Percentiles rank a stretch among this genome's conserved stretches.
These are phyloP conservation scores for Phialophora expanda DNA, from an alignment of 2,329 filamentous ascomycete genomes.

Conservation along the genomic window DNA sequence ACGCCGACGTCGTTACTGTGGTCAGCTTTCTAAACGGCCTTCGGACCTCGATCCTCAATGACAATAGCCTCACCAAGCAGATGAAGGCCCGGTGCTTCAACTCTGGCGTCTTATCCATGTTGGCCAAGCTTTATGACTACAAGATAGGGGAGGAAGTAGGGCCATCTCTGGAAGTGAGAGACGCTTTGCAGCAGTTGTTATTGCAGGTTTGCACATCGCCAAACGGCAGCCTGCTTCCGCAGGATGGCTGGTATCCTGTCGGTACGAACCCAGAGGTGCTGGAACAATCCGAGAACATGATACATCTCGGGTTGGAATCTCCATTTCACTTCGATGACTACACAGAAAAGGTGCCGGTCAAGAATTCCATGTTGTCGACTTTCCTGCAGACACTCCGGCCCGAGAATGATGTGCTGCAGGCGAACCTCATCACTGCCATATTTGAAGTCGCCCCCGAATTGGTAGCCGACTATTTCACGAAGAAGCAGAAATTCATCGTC, in stretches of 20 bases:
- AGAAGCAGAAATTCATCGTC: slow-evolving; percentile 79
- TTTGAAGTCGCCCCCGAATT: slow-evolving; percentile 84
- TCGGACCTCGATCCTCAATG: slow-evolving; percentile 72
- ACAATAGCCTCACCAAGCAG: slow-evolving; percentile 73
- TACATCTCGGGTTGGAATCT: slow-evolving; percentile 71
- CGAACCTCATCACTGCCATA: slow-evolving; percentile 78
- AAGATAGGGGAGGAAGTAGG: slow-evolving; percentile 49
- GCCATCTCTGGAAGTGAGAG: slow-evolving; percentile 62
- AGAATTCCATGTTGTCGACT: slow-evolving; percentile 78
- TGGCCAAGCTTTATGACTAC: slow-evolving; percentile 72
- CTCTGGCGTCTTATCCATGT: slow-evolving; percentile 71
- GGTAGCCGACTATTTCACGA: slow-evolving; percentile 82
- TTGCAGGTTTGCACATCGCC: slow-evolving; percentile 73
- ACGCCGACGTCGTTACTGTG: slow-evolving; percentile 77
- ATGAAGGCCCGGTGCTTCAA: slow-evolving; percentile 78
- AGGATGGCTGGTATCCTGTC: slow-evolving; percentile 83
- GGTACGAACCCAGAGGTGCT: slow-evolving; percentile 65
- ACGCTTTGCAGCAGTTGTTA: slow-evolving; percentile 76
- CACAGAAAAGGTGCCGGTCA: slow-evolving; percentile 70
- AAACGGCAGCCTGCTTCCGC: slow-evolving; percentile 74
- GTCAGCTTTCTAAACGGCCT: slow-evolving; percentile 75
- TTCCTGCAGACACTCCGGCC: slow-evolving; percentile 81
- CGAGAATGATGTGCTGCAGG: slow-evolving; percentile 80
- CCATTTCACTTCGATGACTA: slow-evolving; percentile 73
- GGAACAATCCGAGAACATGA: slow-evolving; percentile 54